Base-by-base conservation (phyloP, 164 flowering plant genomes). In the Magnolia sinica region DNA sequence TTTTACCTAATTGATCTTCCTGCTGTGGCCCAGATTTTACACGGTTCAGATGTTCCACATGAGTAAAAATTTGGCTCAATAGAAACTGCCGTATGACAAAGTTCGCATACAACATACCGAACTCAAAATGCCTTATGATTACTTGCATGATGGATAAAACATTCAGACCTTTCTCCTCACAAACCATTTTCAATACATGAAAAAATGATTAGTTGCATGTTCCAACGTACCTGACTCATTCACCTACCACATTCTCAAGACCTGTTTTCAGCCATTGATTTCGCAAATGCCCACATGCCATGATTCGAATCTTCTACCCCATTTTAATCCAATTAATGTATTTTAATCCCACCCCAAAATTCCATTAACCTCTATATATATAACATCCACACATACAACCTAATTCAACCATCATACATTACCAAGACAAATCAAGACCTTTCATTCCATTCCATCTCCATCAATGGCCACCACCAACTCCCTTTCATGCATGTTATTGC, bases 401-500 rank as follows among this genome's bases (percentile, higher is more conserved):
- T 4, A 19, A 4, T 37, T 37, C 45, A 37, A 37, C 45, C 45
- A 37, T 37, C 45, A 37, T 37, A 1, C 45, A 2, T 37, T 37
- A 5, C 45, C 45, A 37, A 37, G 45, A 37, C 6, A 37, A 37
- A 37, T 37, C 45, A 37, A 37, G 45, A 37, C 8, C 68, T 20
- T 18, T 64, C 68, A n/a, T 64, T 22, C 61, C 61, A 66, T 66
- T 27, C 13, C 29, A 23, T 27, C 31, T 66, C 13, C 24, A 66
- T 66, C 16, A 22, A 79, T 78, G 80, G 78, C 72, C 29, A 8
- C 31, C 61, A 23, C 75, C n/a, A 71, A 29, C 14, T 75, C 58
- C 5, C 50, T 51, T 18, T 49, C 70, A 2, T 23, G 14, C 63
- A 20, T 76, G 37, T 20, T 22, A 5, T 23, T 55, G 18, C 7